Conservation (phyloP, 768 basidiomycete species). For the Mycena venus region DNA sequence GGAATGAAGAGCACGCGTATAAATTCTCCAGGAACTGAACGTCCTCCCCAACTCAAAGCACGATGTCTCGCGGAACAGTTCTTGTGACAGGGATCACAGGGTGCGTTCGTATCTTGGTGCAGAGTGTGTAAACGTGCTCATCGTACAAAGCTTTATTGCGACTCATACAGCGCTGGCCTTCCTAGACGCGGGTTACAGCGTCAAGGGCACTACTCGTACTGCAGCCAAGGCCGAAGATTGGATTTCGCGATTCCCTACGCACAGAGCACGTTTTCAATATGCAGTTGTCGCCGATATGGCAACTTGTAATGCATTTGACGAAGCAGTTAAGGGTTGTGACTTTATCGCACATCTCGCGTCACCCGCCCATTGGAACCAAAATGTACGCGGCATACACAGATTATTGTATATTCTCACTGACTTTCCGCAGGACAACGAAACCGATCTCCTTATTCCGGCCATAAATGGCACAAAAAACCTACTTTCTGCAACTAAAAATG, state of each 20-base stretch:
- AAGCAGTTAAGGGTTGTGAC: constrained; percentile 61
- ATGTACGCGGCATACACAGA: neutral
- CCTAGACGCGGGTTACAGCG: constrained; percentile 49
- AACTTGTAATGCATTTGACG: constrained; percentile 53
- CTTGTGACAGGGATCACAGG: constrained; percentile 29
- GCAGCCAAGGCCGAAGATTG: constrained; percentile 57
- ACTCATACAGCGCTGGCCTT: constrained; percentile 45
- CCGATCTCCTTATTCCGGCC: constrained; percentile 20
- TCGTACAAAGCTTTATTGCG: constrained; percentile 43
- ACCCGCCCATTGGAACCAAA: constrained; percentile 37
- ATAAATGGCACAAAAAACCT: constrained; percentile 43
- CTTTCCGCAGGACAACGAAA: constrained; percentile 17
- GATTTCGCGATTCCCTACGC: constrained; percentile 46
- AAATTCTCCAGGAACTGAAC: neutral
- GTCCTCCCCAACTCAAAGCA: neutral
- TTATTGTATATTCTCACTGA: neutral
- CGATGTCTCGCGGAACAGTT: constrained; percentile 21
- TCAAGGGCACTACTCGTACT: constrained; percentile 56
- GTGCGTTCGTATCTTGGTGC: neutral
- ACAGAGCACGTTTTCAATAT: constrained; percentile 48
- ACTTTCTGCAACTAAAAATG: constrained; percentile 51
- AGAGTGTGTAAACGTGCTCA: neutral
- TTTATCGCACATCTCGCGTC: constrained; percentile 52
- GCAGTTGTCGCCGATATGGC: constrained; percentile 60
- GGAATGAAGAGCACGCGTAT: neutral